These are phyloP conservation scores for Ceriops zippeliana DNA, from an alignment of 345 rosid genomes.

Conservation along the genomic window DNA sequence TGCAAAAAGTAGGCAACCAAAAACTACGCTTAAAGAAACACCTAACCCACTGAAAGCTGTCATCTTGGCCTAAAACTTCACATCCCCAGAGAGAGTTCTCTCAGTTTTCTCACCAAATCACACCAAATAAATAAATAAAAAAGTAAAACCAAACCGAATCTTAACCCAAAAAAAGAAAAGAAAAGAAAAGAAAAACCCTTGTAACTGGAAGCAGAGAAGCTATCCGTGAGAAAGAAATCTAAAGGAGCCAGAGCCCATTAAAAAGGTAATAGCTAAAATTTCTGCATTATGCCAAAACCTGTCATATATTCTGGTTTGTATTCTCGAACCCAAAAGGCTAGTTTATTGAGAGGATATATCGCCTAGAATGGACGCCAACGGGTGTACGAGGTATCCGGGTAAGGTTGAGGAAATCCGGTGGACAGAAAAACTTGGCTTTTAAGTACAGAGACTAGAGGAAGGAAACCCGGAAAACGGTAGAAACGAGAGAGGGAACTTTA, in stretches of 20 bases:
- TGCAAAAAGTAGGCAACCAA: constrained; percentile 69
- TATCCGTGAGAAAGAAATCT: constrained; percentile 5
- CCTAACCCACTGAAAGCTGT: constrained; percentile 60
- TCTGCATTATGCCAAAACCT: too few species aligned
- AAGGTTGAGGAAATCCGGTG: constrained; percentile 15
- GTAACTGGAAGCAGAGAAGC: constrained; percentile 4
- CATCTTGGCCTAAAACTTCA: constrained; percentile 49
- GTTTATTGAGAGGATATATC: neutral
- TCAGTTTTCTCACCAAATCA: neutral
- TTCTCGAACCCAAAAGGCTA: constrained; percentile 14
- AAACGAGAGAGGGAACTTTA: neutral
- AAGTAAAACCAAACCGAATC: too few species aligned
- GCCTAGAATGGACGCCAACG: constrained; percentile 28
- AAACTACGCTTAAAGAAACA: constrained; percentile 60
- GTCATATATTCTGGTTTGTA: constrained; percentile 7
- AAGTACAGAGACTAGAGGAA: neutral
- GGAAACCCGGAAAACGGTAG: constrained; percentile 6
- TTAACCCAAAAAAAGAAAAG: too few species aligned
- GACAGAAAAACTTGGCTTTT: constrained; percentile 19
- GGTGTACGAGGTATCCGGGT: constrained; percentile 11
- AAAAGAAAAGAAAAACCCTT: too few species aligned
- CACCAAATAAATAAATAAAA: neutral
- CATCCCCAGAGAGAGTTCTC: constrained; percentile 33
- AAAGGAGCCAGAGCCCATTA: neutral
- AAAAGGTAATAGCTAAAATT: neutral